Evolutionary conservation across 345 rosid genomes (phyloP), one percentile per base, ranked within the genome.

Genomic region (Rhodamnia rubescens): DNA sequence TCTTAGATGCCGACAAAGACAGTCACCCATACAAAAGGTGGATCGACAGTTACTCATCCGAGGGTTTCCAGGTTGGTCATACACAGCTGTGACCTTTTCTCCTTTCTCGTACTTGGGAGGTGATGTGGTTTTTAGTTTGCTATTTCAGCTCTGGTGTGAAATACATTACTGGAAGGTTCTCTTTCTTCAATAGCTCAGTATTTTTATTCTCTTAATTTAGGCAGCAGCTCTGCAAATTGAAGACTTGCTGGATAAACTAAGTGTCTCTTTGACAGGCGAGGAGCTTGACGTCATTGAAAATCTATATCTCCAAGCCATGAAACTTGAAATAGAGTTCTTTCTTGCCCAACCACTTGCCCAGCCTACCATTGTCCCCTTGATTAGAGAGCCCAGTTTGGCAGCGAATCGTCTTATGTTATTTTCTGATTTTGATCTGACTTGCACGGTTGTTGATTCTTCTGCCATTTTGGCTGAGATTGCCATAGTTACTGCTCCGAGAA

Each of bases 391-490:
- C 57, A 90, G 89, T 88, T 92, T 91, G 80, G 91, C 83, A 29
- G 92, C 88, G 86, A 92, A 91, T 83, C 92, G 87, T 55, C 89
- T 94, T 54, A 61, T 92, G 90, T 91, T 96, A 91, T 98, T 96
- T 88, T 93, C 96, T 85, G 99, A 98, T 90, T 98, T 98, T 92
- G 99, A 98, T 92, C 92, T 98, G 90, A 95, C 99, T 32, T 96
- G 99, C 92, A 88, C 98, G 2, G 93, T 93, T 87, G 93, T 96
- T 89, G 99, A 98, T 93, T 98, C 99, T 49, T 94, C 98, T 86
- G 99, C 99, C 88, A 94, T 96, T 87, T 90, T 96, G 91, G 99
- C 99, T 4, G 98, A 98, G 92, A 95, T 98, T 80, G 98, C 99
- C 87, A 95, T 98, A 57, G 88, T 94, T 69, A 96, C 95, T 54